These are phyloP conservation scores for Calonectria henricotiae DNA, from an alignment of 2,329 filamentous ascomycete species.

Conservation along the genomic window DNA sequence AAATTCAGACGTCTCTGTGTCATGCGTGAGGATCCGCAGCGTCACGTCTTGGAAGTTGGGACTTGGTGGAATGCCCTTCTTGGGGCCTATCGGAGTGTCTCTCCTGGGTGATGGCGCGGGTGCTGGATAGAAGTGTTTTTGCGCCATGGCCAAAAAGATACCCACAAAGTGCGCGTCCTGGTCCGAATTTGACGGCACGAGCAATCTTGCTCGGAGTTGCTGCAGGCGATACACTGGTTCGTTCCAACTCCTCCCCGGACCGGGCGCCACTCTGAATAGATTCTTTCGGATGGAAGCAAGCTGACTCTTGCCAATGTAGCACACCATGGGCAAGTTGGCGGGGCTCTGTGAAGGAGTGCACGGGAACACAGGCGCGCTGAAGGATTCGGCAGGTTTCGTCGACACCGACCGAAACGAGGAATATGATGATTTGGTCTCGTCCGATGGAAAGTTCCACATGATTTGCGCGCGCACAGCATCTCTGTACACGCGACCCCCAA, in stretches of 20 bases:
- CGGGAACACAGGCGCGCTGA: constrained; percentile 48
- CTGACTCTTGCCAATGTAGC: constrained; percentile 67
- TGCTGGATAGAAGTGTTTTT: constrained; percentile 67
- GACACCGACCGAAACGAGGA: constrained; percentile 59
- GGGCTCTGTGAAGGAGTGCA: constrained; percentile 46
- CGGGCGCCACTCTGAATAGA: constrained; percentile 64
- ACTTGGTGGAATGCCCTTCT: constrained; percentile 43
- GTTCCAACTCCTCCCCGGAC: constrained; percentile 63
- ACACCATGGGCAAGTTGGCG: constrained; percentile 57
- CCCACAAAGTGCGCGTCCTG: constrained; percentile 70
- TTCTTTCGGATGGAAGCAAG: constrained; percentile 64
- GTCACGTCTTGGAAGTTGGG: constrained; percentile 66
- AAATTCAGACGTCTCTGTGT: constrained; percentile 66
- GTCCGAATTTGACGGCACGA: constrained; percentile 66
- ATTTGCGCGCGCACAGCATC: constrained; percentile 66
- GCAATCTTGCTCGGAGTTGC: constrained; percentile 63
- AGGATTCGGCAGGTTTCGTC: constrained; percentile 57
- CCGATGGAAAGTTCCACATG: constrained; percentile 64
- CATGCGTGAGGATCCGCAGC: constrained; percentile 68
- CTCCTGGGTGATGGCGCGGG: constrained; percentile 46
- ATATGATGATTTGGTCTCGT: constrained; percentile 49
- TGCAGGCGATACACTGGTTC: constrained; percentile 67
- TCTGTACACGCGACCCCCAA: constrained; percentile 64
- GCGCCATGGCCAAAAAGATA: constrained; percentile 72
- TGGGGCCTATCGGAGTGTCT: constrained; percentile 51